Base-by-base conservation (phyloP, 2,329 filamentous ascomycete species). In the Phyllosticta citribraziliensis region DNA sequence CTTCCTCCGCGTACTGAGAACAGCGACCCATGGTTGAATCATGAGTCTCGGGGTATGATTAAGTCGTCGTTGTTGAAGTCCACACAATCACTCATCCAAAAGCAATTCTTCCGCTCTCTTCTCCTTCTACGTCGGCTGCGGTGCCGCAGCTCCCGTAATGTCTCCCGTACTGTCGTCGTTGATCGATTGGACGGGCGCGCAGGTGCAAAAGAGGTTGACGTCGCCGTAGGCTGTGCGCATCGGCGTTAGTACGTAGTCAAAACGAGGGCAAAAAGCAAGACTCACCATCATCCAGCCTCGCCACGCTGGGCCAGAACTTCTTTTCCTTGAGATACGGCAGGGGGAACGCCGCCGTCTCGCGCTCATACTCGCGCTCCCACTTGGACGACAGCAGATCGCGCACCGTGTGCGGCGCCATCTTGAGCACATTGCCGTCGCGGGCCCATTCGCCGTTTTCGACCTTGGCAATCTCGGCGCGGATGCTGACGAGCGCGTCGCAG, bases 231-330 rank as follows among this genome's bases (percentile, higher is more conserved):
- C 89, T 93, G 67, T 33, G 27, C 20, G 20, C 4, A 3, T 27
- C 19, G 19, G 19, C 9, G 55, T 20, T 5, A 27, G 56, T 27
- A 52, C 20, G 4, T 3, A 14, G 64, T 74, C 55, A 60, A 30
- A 59, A n/a, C 80, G 3, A 47, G 25, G 19, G 27, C 55, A 20
- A 6, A 14, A 57, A 27, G 52, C 10, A 63, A 47, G 30, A 70
- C 88, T 81, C 75, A 93, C 89, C 83, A 79, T 97, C 93, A 72
- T 97, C 89, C 20, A 97, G 80, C 72, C 93, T 83, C 6, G 88
- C 90, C 14, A 96, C 91, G 40, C 80, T 86, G 0, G 93, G 92
- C 93, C 93, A 97, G 78, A 97, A 97, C 80, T 97, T 97, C 87
- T 95, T 97, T 83, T 96, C 89, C 73, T 84, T 83, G 64, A 97